Conservation (phyloP, 2,329 filamentous ascomycete species). For the Pseudogymnoascus sp. region DNA sequence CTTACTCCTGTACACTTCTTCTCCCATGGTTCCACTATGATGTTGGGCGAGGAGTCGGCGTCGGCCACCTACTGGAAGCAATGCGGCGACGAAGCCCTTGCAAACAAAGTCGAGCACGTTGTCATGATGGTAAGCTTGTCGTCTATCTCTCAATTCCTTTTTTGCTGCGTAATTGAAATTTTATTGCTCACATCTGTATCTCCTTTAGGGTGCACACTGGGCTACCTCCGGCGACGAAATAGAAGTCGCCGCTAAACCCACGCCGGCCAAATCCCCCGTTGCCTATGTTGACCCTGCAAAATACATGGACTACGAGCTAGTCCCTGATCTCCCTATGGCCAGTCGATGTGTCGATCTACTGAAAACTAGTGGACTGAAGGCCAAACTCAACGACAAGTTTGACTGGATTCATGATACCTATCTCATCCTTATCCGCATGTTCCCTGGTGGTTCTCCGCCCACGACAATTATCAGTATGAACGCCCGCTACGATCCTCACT, state of each 20-base stretch:
- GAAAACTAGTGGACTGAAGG: constrained; percentile 47
- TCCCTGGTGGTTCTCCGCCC: constrained; percentile 57
- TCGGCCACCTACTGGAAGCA: constrained; percentile 62
- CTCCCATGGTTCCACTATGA: constrained; percentile 67
- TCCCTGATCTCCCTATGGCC: constrained; percentile 50
- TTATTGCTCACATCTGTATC: neutral
- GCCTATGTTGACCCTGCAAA: constrained; percentile 61
- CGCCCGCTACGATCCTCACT: constrained; percentile 49
- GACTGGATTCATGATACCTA: constrained; percentile 71
- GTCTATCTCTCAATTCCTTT: neutral
- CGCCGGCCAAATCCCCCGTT: constrained; percentile 55
- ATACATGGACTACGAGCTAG: constrained; percentile 56
- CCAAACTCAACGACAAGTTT: constrained; percentile 47
- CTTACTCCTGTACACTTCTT: constrained; percentile 58
- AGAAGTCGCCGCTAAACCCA: constrained; percentile 55
- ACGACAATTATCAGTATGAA: constrained; percentile 55
- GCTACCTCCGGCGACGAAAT: constrained; percentile 50
- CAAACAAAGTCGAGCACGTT: constrained; percentile 53
- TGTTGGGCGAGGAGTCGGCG: constrained; percentile 58
- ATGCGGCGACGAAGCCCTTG: constrained; percentile 56
- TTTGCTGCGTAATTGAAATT: neutral
- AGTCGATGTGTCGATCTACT: constrained; percentile 47
- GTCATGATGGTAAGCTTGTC: constrained; percentile 53
- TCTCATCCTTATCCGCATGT: constrained; percentile 64
- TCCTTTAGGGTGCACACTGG: constrained; percentile 58